Evolutionary conservation across 1,139 yeast genomes (phyloP), one percentile per base, ranked within the genome.

Genomic region (Pichia sp.): DNA sequence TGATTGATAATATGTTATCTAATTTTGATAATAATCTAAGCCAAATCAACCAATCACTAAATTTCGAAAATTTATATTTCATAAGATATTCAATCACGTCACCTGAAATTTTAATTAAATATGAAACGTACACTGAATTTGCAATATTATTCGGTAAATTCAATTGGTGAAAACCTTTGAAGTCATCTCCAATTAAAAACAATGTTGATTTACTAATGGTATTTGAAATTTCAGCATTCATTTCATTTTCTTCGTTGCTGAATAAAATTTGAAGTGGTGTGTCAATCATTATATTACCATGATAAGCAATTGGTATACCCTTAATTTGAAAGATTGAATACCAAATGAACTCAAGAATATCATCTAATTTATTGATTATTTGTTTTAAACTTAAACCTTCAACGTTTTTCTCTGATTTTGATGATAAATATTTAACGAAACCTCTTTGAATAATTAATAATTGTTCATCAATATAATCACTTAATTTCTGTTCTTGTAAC

Each of bases 31-130:
- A 44, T 3, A 66, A 45, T 19, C 48, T 34, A 10, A 68, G 52
- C 13, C 61, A 52, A 3, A 51, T 33, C 8, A 57, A 49, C 55
- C 65, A 51, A n/a, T 64, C 65, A 4, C 48, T 48, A 43, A 62
- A 59, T 9, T 61, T 59, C 7, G 56, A 53, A 11, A 73, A 47
- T 1, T 66, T 62, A 55, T 78, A 81, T 62, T 77, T 79, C 30
- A 68, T 72, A 29, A 80, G 54, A 59, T 78, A 85, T 58, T 85
- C 93, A 48, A 83, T 80, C 49, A 84, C 65, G 58, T 84, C 91
- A 45, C 85, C 87, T 54, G 86, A 72, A 5, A 86, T 74, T 54
- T 76, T 76, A 38, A 86, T 71, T 28, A 84, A 68, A 58, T 83
- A 85, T 52, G 81, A 80, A 0, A 73, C 71, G 64, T 84, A 91